phyloP scores from a whole-genome alignment of 2,329 filamentous ascomycete species.

The Colletotrichum falcatum region DNA sequence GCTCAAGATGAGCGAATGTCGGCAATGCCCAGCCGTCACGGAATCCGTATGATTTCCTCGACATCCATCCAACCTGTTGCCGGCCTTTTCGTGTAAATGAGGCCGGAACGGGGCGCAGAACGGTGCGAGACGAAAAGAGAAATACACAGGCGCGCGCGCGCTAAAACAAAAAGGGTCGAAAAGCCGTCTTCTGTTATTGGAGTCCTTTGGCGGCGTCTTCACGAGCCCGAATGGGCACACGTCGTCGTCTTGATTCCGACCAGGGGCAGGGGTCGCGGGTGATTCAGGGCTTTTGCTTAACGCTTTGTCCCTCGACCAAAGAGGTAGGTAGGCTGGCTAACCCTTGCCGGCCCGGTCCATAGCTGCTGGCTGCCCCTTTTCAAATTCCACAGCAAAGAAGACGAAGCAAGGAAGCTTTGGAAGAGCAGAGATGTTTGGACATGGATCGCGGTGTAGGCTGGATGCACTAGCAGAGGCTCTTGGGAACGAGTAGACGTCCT shows the following conservation, averaged over 20 bases:
- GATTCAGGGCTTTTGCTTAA: constrained; percentile 38
- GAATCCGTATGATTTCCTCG: neutral
- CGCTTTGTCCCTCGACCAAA: constrained; percentile 32
- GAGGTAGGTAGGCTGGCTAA: constrained; percentile 17
- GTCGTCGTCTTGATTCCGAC: constrained; percentile 31
- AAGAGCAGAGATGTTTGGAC: neutral
- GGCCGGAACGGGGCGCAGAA: too few relatives aligned
- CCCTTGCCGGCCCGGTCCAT: constrained; percentile 37
- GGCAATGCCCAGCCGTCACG: neutral
- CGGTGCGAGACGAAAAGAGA: too few relatives aligned
- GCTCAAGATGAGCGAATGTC: neutral
- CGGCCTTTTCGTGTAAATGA: neutral
- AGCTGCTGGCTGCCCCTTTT: constrained; percentile 2
- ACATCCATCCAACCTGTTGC: neutral
- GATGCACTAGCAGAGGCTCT: neutral
- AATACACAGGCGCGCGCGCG: too few relatives aligned
- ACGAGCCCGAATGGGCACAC: neutral
- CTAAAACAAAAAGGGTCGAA: neutral
- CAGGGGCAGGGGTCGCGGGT: constrained; percentile 28
- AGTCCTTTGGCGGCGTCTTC: neutral
- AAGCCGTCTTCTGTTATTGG: neutral
- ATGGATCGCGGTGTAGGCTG: neutral
- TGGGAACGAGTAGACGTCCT: neutral
- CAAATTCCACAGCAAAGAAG: too few relatives aligned
- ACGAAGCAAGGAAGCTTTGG: neutral